Evolutionary conservation across 305 asterid species (phyloP), one percentile per base, ranked within the genome.

Genomic region (Solanum aculeatissimum): DNA sequence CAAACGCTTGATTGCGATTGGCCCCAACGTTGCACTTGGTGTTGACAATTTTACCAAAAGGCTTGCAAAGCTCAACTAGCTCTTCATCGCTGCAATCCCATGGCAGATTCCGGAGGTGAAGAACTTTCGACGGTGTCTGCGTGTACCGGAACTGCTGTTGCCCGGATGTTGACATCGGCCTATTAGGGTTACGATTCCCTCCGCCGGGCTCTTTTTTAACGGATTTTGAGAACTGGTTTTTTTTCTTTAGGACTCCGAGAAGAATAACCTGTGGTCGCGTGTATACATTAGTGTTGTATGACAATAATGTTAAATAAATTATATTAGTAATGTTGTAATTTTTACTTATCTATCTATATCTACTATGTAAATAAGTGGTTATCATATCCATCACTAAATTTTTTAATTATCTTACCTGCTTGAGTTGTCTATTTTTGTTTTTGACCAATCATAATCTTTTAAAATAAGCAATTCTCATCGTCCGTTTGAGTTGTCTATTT

Each of bases 21-120:
- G 98, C 93, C 78, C 98, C 98, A 32, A 93, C 98, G 89, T 90
- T 92, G 92, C 91, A 89, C 90, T 93, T 95, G 86, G 98, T 94
- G 88, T 95, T 95, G 85, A 95, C 92, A 87, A 95, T 89, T 86
- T 86, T 90, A 77, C 98, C 97, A 82, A 95, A 95, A 70, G 98
- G 97, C 82, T 84, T 88, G 78, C 97, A 92, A 25, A 95, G 89
- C 87, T 93, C 94, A 80, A 94, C 60, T 43, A 95, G 98, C 87
- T 95, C 97, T 82, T 95, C 98, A 65, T 93, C 94, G 69, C 27
- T 85, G 88, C 97, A 95, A 86, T 94, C 97, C 94, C 95, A 94
- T 9, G 98, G 98, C 27, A 95, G 94, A 86, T 95, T 95, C 75
- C 98, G 93, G 68, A 95, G 91, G 89, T 95, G 98, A 69, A 95